phyloP scores from a whole-genome alignment of 2,329 filamentous ascomycete genomes.

The Parafenestella ontariensis region DNA sequence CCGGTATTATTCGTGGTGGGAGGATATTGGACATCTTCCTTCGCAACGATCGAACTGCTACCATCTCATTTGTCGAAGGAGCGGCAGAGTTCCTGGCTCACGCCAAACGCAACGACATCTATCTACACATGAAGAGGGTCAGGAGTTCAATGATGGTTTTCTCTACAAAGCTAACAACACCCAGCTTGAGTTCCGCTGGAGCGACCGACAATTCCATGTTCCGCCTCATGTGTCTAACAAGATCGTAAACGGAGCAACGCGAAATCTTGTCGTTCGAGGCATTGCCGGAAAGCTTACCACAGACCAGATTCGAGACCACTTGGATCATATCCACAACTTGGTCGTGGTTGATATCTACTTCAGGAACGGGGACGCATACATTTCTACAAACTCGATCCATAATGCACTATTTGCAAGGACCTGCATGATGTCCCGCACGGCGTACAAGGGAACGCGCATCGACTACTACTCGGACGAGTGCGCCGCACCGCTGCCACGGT shows the following conservation, averaged over 20 bases:
- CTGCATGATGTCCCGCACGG: constrained; percentile 74
- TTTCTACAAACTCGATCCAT: constrained; percentile 79
- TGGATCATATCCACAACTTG: constrained; percentile 84
- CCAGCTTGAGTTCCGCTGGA: constrained; percentile 74
- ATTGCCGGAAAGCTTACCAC: constrained; percentile 66
- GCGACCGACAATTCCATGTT: constrained; percentile 72
- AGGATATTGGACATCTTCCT: constrained; percentile 73
- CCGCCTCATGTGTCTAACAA: constrained; percentile 69
- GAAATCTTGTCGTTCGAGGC: constrained; percentile 74
- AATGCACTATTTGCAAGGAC: constrained; percentile 77
- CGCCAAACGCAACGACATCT: constrained; percentile 69
- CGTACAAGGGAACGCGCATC: constrained; percentile 74
- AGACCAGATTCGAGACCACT: constrained; percentile 70
- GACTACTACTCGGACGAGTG: constrained; percentile 79
- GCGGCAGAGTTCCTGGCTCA: constrained; percentile 68
- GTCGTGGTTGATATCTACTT: constrained; percentile 71
- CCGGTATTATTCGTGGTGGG: constrained; percentile 71
- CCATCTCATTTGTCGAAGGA: constrained; percentile 73
- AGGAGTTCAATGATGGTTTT: constrained; percentile 31
- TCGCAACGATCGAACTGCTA: constrained; percentile 66
- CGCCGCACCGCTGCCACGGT: constrained; percentile 60
- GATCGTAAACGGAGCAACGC: constrained; percentile 70
- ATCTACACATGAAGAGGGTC: constrained; percentile 73
- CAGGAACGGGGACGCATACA: constrained; percentile 65
- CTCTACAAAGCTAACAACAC: constrained; percentile 2